These are phyloP conservation scores for Mycena sp. DNA, from an alignment of 1,284 basidiomycete genomes.

Conservation along the genomic window DNA sequence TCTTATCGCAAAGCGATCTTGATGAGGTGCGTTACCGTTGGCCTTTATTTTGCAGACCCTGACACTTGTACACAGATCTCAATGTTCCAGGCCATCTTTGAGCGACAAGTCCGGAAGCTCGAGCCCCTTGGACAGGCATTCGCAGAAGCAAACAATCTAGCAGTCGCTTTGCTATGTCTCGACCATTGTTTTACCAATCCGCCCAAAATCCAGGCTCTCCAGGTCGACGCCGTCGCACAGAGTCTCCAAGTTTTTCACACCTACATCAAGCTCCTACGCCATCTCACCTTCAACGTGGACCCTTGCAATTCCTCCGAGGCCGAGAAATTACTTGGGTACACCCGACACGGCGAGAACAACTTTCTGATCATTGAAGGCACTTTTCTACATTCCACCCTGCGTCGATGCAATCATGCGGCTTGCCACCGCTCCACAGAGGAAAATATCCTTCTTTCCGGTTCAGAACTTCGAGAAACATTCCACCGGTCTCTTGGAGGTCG, in stretches of 20 bases:
- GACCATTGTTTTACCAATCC: constrained; percentile 48
- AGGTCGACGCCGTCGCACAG: constrained; percentile 37
- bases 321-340: constrained; percentile 17
- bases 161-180: constrained; percentile 53
- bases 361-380: constrained; percentile 5
- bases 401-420: too few relatives aligned
- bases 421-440: neutral
- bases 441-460: constrained; percentile 19
- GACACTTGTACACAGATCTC: constrained; percentile 32
- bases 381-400: constrained; percentile 1
- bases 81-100: constrained; percentile 55
- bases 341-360: constrained; percentile 10
- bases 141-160: constrained; percentile 32
- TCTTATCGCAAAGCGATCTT: constrained; percentile 28
- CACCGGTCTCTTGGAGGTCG: constrained; percentile 37
- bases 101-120: constrained; percentile 37
- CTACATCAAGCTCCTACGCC: constrained; percentile 45
- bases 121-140: constrained; percentile 40
- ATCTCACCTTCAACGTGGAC: constrained; percentile 14
- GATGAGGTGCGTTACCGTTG: constrained; percentile 40
- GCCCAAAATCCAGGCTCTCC: constrained; percentile 32
- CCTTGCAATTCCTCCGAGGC: constrained; percentile 8
- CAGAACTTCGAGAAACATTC: constrained; percentile 22
- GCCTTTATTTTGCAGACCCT: neutral
- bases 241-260: constrained; percentile 44